These are phyloP conservation scores for Penicillium steckii DNA, from an alignment of 495 filamentous ascomycete species.

Conservation along the genomic window DNA sequence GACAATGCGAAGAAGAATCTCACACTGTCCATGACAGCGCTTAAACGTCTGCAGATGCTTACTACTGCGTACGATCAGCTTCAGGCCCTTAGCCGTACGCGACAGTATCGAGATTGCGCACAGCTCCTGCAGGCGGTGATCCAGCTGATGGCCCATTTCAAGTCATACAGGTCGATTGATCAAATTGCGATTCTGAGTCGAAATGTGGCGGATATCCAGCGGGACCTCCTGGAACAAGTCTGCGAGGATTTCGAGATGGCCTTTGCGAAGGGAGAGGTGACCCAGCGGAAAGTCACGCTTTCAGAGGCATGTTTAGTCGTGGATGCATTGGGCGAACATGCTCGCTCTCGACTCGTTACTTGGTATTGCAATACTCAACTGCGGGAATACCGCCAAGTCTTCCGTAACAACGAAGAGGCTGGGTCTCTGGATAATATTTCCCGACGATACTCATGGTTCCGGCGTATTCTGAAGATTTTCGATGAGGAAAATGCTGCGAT, in stretches of 20 bases:
- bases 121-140: slow-evolving; percentile 93
- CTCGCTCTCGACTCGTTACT: slow-evolving; percentile 75
- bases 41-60: slow-evolving; percentile 97
- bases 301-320: slow-evolving; percentile 89
- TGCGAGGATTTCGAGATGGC: slow-evolving; percentile 97
- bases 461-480: slow-evolving; percentile 91
- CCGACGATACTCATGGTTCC: slow-evolving; percentile 93
- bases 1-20: slow-evolving; percentile 96
- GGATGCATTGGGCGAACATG: slow-evolving; percentile 92
- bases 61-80: slow-evolving; percentile 98
- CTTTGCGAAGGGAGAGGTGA: slow-evolving; percentile 87
- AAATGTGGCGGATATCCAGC: slow-evolving; percentile 91
- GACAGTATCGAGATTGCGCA: slow-evolving; percentile 96
- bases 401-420: slow-evolving; percentile 93
- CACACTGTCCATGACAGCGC: slow-evolving; percentile 94
- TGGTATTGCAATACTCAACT: slow-evolving; percentile 99
- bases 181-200: slow-evolving; percentile 93
- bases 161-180: slow-evolving; percentile 94
- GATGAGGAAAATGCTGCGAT: slow-evolving; percentile 90
- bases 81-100: slow-evolving; percentile 72
- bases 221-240: slow-evolving; percentile 91
- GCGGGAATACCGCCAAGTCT: slow-evolving; percentile 92
- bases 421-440: slow-evolving; percentile 97
- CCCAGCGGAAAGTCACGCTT: slow-evolving; percentile 65
- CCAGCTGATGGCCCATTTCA: slow-evolving; percentile 98